phyloP scores from a whole-genome alignment of 495 filamentous ascomycete genomes.

The Neurospora tetraspora region DNA sequence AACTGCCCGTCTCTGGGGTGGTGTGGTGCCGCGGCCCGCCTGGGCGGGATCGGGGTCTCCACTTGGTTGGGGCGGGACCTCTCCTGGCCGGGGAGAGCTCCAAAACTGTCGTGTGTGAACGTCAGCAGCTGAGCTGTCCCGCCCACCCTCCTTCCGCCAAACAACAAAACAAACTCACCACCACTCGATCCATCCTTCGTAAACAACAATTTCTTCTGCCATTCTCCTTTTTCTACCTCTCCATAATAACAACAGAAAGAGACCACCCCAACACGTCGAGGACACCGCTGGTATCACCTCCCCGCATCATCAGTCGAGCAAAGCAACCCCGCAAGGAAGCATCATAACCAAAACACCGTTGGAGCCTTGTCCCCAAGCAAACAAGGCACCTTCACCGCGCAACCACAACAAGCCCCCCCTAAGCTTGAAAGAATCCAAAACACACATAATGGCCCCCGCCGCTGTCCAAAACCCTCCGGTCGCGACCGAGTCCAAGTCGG shows the following conservation, averaged over 20 bases:
- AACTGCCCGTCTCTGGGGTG: not conserved
- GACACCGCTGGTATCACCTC: not conserved
- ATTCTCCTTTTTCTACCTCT: not conserved
- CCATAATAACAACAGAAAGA: not conserved
- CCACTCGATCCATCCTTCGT: not conserved
- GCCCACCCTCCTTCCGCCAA: not conserved
- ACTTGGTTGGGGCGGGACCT: not conserved
- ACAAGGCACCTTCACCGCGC: not conserved
- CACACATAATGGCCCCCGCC: conserved; percentile 35
- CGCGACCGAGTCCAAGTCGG: conserved; percentile 48
- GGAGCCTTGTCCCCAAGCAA: not conserved
- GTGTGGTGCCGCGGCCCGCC: not conserved
- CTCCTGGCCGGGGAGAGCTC: not conserved
- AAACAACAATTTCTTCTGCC: not conserved
- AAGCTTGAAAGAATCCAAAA: conserved; percentile 9
- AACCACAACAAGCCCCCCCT: not conserved
- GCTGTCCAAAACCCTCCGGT: conserved; percentile 41
- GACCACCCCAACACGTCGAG: not conserved
- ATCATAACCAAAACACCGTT: not conserved
- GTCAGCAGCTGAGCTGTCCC: not conserved
- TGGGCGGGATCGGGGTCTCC: not conserved
- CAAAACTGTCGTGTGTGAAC: not conserved
- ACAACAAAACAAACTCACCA: not conserved
- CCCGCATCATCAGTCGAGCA: not conserved
- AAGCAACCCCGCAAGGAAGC: not conserved